Evolutionary conservation across 495 filamentous ascomycete genomes (phyloP), one percentile per base, ranked within the genome.

Genomic region (Articulospora tetracladia): DNA sequence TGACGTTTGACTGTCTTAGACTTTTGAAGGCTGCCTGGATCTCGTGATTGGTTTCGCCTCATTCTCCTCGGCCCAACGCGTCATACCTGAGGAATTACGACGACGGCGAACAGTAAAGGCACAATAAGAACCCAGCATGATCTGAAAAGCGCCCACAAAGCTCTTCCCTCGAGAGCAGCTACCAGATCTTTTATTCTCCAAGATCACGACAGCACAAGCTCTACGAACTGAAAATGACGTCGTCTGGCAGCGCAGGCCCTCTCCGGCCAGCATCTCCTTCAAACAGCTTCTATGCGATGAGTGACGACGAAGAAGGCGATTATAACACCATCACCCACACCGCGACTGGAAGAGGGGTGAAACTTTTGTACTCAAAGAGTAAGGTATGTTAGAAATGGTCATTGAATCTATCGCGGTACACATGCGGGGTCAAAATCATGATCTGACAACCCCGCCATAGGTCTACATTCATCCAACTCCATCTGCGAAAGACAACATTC

Each of bases 401-500:
- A 19, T 22, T 22, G 19, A 17, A 1, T 34, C 46, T 50, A 41
- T 1, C 41, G 39, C 15, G 39, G 8, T n/a, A 19, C 17, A 44
- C n/a, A 39, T 60, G 51, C 60, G 61, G 59, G 65, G 55, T 59
- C 28, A 59, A 44, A n/a, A n/a, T 25, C 30, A 55, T 27, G 39
- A 52, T 51, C 68, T 72, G 57, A 71, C 65, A 66, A 59, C 30
- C 13, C 46, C n/a, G 20, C 49, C 13, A 20, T 50, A 92, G 89
- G 93, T 98, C 69, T 98, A 98, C 69, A 86, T 98, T n/a, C 94
- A 98, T 73, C 94, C 95, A 0, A 93, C 91, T 0, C 87, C 95
- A 0, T 94, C 92, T 1, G 79, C 93, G 7, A 94, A 90, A 77
- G 95, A 98, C 74, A 98, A 98, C 62, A 93, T 98, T 62, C 77